phyloP scores from a whole-genome alignment of 2,329 filamentous ascomycete species.

The Botrytis elliptica region DNA sequence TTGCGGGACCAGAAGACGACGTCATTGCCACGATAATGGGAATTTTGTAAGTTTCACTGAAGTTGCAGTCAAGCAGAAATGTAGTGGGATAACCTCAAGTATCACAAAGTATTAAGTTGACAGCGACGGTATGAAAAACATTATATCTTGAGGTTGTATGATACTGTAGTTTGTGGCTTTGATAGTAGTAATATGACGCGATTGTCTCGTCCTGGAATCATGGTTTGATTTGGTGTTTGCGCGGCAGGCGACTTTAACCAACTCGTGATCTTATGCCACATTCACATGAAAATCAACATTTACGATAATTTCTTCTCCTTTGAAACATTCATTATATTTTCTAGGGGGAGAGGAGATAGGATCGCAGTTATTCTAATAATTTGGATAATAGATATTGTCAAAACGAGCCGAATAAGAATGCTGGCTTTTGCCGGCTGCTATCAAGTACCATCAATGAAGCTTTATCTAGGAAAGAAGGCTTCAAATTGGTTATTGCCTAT shows the following conservation, averaged over 20 bases:
- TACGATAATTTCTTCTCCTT: not conserved
- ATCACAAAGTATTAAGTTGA: not conserved
- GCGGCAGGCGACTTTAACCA: slow-evolving; percentile 15
- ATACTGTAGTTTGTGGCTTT: not conserved
- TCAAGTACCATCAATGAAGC: not conserved
- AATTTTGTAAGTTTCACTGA: not conserved
- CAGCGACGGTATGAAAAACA: not conserved
- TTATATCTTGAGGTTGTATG: slow-evolving; percentile 3
- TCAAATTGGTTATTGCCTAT: not conserved
- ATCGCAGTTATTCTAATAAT: not conserved
- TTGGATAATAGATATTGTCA: not conserved
- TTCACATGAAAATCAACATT: not conserved
- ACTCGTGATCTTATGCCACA: slow-evolving; percentile 4
- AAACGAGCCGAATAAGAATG: not conserved
- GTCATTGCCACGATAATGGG: slow-evolving; percentile 32
- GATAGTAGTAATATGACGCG: not conserved
- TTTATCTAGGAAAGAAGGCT: not conserved
- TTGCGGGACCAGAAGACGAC: slow-evolving; percentile 34
- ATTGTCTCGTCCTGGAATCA: slow-evolving; percentile 7
- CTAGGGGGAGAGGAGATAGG: not conserved
- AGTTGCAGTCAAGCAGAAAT: not conserved
- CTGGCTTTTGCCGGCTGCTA: not conserved
- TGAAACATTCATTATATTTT: not conserved
- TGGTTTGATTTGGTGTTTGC: not conserved
- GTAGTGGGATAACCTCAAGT: not conserved